Percentiles rank a stretch among this genome's conserved stretches.
phyloP scores from a whole-genome alignment of 768 basidiomycete species.

The Cystobasidium tubakii region DNA sequence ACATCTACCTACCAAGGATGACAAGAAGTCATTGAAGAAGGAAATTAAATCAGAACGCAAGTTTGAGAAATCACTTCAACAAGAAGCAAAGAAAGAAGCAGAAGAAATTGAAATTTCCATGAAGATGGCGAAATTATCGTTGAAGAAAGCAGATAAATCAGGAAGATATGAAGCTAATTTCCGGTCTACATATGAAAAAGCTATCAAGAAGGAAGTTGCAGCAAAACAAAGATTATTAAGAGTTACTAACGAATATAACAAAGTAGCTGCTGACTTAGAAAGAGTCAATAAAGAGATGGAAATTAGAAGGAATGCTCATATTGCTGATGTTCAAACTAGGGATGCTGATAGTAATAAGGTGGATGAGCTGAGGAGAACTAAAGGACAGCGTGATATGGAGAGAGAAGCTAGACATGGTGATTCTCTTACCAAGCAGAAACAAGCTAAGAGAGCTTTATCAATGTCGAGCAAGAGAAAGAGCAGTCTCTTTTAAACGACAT shows the following conservation, averaged over 20 bases:
- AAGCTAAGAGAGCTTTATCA: conserved; percentile 29
- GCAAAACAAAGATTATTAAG: conserved; percentile 23
- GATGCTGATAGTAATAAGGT: conserved; percentile 20
- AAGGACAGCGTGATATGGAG: conserved; percentile 35
- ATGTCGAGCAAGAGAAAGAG: conserved; percentile 29
- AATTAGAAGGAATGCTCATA: conserved; percentile 29
- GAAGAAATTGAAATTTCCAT: conserved; percentile 10
- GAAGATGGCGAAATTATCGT: conserved; percentile 4
- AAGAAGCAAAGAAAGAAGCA: conserved; percentile 24
- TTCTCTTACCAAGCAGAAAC: conserved; percentile 31
- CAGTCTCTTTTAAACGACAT: conserved; percentile 11
- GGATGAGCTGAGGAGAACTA: conserved; percentile 8
- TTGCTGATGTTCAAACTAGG: conserved; percentile 32
- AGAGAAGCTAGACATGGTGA: conserved; percentile 33
- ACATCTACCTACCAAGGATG: conserved; percentile 8
- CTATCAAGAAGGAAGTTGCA: conserved; percentile 21
- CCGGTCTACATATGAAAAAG: conserved; percentile 28
- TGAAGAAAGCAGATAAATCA: conserved; percentile 29
- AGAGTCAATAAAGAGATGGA: conserved; percentile 24
- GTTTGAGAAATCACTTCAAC: conserved; percentile 19
- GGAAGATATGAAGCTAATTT: conserved; percentile 16
- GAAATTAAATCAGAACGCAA: conserved; percentile 27
- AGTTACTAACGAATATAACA: conserved; percentile 30
- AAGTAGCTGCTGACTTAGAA: conserved; percentile 31
- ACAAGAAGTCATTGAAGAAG: conserved; percentile 29